phyloP scores from a whole-genome alignment of 2,329 filamentous ascomycete genomes.

The Epichloe brachyelytri region DNA sequence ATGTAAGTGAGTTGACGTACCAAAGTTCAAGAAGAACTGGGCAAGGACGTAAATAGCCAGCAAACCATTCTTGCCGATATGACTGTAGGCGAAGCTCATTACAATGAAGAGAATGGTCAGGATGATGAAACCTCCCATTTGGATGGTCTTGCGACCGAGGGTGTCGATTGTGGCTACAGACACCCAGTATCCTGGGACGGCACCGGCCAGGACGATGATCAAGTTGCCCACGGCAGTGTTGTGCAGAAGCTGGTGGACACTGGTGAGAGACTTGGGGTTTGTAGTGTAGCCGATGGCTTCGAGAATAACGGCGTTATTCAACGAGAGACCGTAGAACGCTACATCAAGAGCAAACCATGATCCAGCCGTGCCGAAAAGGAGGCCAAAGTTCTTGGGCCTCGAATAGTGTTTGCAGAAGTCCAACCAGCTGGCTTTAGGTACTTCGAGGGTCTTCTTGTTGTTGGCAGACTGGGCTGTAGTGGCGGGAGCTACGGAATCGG shows the following conservation, averaged over 20 bases:
- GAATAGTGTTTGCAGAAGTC: conserved; percentile 63
- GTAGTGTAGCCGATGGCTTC: conserved; percentile 56
- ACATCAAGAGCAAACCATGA: conserved; percentile 68
- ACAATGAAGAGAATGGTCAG: conserved; percentile 47
- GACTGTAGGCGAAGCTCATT: conserved; percentile 50
- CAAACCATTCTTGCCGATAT: conserved; percentile 37
- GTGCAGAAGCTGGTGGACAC: conserved; percentile 56
- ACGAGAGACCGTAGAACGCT: conserved; percentile 54
- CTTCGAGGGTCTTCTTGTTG: conserved; percentile 38
- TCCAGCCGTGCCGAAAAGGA: conserved; percentile 66
- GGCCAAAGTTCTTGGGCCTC: conserved; percentile 56
- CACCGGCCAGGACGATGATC: conserved; percentile 65
- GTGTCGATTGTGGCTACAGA: conserved; percentile 63
- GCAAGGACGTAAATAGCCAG: conserved; percentile 42
- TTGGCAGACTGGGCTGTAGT: conserved; percentile 40
- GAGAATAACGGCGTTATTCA: conserved; percentile 66
- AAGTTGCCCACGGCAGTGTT: conserved; percentile 69
- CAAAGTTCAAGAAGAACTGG: conserved; percentile 50
- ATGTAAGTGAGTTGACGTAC: conserved; percentile 7
- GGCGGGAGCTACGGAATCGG: conserved; percentile 55
- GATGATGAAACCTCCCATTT: conserved; percentile 49
- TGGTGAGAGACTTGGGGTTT: conserved; percentile 21
- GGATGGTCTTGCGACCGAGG: conserved; percentile 65
- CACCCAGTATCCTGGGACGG: conserved; percentile 74
- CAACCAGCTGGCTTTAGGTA: conserved; percentile 56